These are phyloP conservation scores for Calonectria hongkongensis DNA, from an alignment of 2,329 filamentous ascomycete species.

Conservation along the genomic window DNA sequence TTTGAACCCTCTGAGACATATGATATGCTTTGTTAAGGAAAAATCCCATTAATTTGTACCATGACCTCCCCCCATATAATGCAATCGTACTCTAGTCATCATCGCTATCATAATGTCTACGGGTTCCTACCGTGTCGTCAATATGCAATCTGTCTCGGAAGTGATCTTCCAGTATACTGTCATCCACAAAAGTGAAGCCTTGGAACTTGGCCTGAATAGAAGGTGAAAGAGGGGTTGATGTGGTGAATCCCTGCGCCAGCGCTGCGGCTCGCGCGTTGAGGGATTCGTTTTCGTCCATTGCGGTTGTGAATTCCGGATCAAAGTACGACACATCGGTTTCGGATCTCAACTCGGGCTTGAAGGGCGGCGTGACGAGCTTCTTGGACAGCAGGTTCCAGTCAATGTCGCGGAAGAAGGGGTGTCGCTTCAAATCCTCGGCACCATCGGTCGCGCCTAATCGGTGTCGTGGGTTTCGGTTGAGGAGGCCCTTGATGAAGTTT, in stretches of 20 bases:
- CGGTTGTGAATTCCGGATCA: not conserved
- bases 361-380: not conserved
- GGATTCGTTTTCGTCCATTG: not conserved
- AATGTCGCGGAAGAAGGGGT: not conserved
- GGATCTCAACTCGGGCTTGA: not conserved
- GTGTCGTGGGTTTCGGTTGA: not conserved
- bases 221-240: not conserved
- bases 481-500: not conserved
- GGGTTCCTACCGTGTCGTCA: not conserved
- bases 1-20: too few relatives aligned
- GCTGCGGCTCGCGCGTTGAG: not conserved
- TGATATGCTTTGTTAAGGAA: too few relatives aligned
- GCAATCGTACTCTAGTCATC: not conserved
- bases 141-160: not conserved
- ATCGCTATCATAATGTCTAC: not conserved
- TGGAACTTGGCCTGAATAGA: constrained; percentile 1
- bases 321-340: not conserved
- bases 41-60: too few relatives aligned
- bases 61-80: too few relatives aligned
- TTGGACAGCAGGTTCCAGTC: not conserved
- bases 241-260: not conserved
- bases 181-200: not conserved
- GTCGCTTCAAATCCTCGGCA: not conserved
- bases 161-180: not conserved
- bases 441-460: not conserved